These are phyloP conservation scores for Colletotrichum orbiculare DNA, from an alignment of 2,329 filamentous ascomycete genomes.

Conservation along the genomic window DNA sequence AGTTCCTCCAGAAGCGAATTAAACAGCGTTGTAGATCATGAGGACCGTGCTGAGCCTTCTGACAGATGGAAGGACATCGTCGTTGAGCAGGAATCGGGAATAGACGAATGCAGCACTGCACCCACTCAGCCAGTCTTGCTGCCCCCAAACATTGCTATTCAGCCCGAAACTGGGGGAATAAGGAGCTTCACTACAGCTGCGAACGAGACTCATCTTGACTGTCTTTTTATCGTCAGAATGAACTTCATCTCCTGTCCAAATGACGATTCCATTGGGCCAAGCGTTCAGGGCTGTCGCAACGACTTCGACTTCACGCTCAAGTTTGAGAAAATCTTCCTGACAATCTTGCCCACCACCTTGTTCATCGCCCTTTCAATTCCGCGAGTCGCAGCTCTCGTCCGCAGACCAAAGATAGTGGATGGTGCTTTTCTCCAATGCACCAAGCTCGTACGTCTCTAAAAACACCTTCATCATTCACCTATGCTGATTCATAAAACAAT, in stretches of 20 bases:
- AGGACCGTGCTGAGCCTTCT: too few species aligned
- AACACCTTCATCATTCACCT: background rate
- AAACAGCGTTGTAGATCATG: too few species aligned
- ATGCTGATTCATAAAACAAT: background rate
- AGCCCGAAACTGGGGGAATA: too few species aligned
- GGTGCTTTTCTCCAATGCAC: slow-evolving; percentile 42
- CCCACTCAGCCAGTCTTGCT: too few species aligned
- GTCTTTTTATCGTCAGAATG: too few species aligned
- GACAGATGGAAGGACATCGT: too few species aligned
- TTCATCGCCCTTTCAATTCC: slow-evolving; percentile 47
- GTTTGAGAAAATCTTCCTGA: slow-evolving; percentile 54
- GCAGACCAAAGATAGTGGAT: slow-evolving; percentile 43
- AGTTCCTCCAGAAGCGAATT: too few species aligned
- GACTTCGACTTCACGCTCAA: slow-evolving; percentile 63
- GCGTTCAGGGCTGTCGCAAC: slow-evolving; percentile 55
- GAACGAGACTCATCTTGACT: too few species aligned
- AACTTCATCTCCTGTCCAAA: slow-evolving; percentile 30
- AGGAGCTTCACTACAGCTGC: too few species aligned
- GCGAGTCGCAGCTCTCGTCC: slow-evolving; percentile 41
- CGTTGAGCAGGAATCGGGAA: too few species aligned
- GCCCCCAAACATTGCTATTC: too few species aligned
- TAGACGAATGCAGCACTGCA: too few species aligned
- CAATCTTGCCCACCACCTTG: slow-evolving; percentile 47
- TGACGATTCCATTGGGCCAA: slow-evolving; percentile 55
- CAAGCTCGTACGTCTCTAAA: slow-evolving; percentile 35